phyloP scores from a whole-genome alignment of 2,329 filamentous ascomycete species.

The Fusarium cicatricum region DNA sequence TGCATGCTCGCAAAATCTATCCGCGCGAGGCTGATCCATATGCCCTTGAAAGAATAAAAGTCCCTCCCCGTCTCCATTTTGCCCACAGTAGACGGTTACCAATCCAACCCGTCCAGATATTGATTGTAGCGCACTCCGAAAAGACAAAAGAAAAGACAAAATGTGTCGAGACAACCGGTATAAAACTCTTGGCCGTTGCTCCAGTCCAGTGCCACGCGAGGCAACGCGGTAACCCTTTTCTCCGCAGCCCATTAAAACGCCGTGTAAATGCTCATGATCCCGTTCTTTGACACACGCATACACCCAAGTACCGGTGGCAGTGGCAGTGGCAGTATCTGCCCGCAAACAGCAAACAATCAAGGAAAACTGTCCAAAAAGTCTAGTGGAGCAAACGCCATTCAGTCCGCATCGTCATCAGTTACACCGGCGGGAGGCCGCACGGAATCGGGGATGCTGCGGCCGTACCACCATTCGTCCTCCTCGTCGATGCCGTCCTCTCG shows the following conservation, averaged over 20 bases:
- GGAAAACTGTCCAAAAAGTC: conserved; percentile 13
- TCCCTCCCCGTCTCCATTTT: neutral
- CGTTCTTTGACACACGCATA: conserved; percentile 37
- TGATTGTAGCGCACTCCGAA: neutral
- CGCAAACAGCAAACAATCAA: conserved; percentile 27
- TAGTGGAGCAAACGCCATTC: conserved; percentile 23
- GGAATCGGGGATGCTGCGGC: conserved; percentile 61
- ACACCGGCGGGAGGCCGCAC: conserved; percentile 59
- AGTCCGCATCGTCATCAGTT: conserved; percentile 61
- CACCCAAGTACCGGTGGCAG: conserved; percentile 25
- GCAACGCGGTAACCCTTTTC: conserved; percentile 33
- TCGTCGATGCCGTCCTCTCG: conserved; percentile 66
- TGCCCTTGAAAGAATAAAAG: conserved; percentile 8
- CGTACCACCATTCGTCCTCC: conserved; percentile 71
- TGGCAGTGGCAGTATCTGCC: conserved; percentile 23
- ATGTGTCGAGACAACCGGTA: conserved; percentile 37
- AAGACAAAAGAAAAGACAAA: conserved; percentile 19
- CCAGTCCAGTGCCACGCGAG: conserved; percentile 29
- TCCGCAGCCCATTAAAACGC: conserved; percentile 39
- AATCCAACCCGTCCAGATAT: neutral
- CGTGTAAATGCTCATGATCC: conserved; percentile 44
- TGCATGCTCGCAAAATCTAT: conserved; percentile 26
- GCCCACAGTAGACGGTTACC: conserved; percentile 2
- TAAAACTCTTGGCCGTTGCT: conserved; percentile 33
- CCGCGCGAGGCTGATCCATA: conserved; percentile 9